Conservation (phyloP, 1,284 basidiomycete genomes). For the Sporisorium iseilematis-ciliati region DNA sequence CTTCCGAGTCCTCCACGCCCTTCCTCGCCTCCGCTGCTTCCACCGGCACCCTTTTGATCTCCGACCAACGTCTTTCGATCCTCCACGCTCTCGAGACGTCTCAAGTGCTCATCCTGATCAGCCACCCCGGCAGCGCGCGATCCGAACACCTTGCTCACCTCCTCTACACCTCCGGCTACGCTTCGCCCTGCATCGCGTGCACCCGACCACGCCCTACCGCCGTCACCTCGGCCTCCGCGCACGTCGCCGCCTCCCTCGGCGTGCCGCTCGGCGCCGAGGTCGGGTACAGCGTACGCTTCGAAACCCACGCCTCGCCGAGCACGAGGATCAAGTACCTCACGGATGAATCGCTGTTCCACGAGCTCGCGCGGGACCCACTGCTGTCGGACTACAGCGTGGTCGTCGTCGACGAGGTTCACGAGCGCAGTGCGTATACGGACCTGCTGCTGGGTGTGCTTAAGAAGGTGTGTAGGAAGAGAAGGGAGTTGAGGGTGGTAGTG, state of each 20-base stretch:
- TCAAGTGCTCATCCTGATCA: constrained; percentile 81
- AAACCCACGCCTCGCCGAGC: constrained; percentile 64
- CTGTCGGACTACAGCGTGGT: constrained; percentile 67
- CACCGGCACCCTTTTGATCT: constrained; percentile 78
- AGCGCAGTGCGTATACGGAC: constrained; percentile 70
- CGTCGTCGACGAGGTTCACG: constrained; percentile 72
- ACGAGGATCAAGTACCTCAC: constrained; percentile 70
- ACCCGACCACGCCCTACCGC: constrained; percentile 70
- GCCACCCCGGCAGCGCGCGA: constrained; percentile 63
- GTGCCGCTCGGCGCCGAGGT: constrained; percentile 83
- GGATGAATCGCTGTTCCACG: constrained; percentile 60
- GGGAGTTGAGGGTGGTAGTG: constrained; percentile 87
- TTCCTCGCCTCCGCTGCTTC: constrained; percentile 2
- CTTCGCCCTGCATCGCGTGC: constrained; percentile 66
- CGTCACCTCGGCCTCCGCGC: constrained; percentile 69
- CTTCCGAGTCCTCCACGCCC: constrained; percentile 9
- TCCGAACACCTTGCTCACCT: constrained; percentile 82
- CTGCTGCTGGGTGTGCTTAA: constrained; percentile 71
- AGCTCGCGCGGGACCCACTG: constrained; percentile 62
- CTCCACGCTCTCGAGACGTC: constrained; percentile 86
- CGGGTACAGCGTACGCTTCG: constrained; percentile 71
- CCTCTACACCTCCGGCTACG: constrained; percentile 81
- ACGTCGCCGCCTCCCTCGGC: constrained; percentile 69
- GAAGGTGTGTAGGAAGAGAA: constrained; percentile 85
- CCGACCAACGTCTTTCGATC: constrained; percentile 83